Conservation (phyloP, 2,329 filamentous ascomycete genomes). For the Trichoderma citrinoviride region DNA sequence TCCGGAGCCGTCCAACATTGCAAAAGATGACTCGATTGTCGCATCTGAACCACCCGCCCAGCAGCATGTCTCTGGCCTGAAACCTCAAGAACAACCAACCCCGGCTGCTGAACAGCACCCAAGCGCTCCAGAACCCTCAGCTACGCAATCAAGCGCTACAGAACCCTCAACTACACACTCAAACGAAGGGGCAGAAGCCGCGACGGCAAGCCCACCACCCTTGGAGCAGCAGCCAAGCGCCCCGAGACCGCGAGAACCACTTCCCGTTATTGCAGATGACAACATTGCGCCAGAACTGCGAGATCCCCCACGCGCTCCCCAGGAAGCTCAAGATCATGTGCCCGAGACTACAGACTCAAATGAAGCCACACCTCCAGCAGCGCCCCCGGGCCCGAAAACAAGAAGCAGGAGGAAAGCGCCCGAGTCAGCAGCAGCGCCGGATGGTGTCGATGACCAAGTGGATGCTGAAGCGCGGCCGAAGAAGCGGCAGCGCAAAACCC, state of each 20-base stretch:
- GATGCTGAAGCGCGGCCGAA: conserved; percentile 30
- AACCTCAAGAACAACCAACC: background rate
- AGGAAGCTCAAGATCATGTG: background rate
- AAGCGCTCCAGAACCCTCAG: background rate
- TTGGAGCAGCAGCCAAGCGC: background rate
- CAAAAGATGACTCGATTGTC: background rate
- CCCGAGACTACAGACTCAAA: background rate
- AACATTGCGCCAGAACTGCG: conserved; percentile 20
- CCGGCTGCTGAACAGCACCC: background rate
- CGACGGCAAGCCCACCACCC: background rate
- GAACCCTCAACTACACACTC: background rate
- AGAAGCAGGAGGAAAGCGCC: conserved; percentile 18
- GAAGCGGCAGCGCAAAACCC: conserved; percentile 36
- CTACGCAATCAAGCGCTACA: background rate
- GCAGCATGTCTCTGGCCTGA: background rate
- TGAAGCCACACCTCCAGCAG: background rate
- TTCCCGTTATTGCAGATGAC: conserved; percentile 4
- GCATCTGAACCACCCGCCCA: conserved; percentile 2
- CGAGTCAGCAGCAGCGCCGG: conserved; percentile 20
- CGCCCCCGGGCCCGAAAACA: conserved; percentile 18
- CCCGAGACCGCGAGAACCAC: background rate
- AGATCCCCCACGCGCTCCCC: conserved; percentile 6
- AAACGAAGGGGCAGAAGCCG: background rate
- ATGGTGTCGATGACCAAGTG: conserved; percentile 24
- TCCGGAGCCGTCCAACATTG: background rate